These are phyloP conservation scores for Wolfiporia cocos DNA, from an alignment of 1,284 basidiomycete genomes.

Conservation along the genomic window DNA sequence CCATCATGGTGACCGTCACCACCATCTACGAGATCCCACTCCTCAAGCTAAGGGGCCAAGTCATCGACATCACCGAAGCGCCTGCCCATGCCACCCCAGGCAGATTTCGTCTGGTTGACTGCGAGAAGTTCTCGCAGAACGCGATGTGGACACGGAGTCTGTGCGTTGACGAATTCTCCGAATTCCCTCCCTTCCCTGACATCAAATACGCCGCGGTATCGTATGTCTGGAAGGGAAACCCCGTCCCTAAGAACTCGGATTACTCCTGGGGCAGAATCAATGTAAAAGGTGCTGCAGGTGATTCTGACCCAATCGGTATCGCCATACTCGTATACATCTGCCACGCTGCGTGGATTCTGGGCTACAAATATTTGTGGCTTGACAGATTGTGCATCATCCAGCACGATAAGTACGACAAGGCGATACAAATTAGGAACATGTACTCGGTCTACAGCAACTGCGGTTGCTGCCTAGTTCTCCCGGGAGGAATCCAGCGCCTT, in stretches of 20 bases:
- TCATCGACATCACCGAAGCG: neutral
- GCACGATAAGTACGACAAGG: conserved; percentile 9
- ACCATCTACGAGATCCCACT: neutral
- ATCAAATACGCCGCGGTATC: conserved; percentile 7
- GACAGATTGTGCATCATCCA: conserved; percentile 16
- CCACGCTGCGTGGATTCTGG: conserved; percentile 4
- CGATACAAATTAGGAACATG: conserved; percentile 15
- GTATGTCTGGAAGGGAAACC: conserved; percentile 12
- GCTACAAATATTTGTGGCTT: conserved; percentile 10
- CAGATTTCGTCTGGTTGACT: neutral
- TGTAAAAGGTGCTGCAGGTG: conserved; percentile 8
- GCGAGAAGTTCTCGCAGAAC: neutral
- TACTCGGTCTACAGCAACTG: conserved; percentile 9
- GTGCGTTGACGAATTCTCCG: neutral
- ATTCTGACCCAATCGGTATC: conserved; percentile 10
- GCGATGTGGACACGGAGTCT: neutral
- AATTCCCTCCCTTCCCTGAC: neutral
- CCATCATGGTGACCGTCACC: too few species aligned
- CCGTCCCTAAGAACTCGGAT: neutral
- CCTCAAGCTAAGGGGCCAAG: neutral
- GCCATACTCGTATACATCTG: conserved; percentile 7
- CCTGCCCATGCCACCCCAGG: neutral
- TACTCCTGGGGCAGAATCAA: conserved; percentile 1
- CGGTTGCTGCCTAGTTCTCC: conserved; percentile 10
- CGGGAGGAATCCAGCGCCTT: conserved; percentile 11